Conservation (phyloP, 306 rosid genomes). For the Ormosia semicastrata region DNA sequence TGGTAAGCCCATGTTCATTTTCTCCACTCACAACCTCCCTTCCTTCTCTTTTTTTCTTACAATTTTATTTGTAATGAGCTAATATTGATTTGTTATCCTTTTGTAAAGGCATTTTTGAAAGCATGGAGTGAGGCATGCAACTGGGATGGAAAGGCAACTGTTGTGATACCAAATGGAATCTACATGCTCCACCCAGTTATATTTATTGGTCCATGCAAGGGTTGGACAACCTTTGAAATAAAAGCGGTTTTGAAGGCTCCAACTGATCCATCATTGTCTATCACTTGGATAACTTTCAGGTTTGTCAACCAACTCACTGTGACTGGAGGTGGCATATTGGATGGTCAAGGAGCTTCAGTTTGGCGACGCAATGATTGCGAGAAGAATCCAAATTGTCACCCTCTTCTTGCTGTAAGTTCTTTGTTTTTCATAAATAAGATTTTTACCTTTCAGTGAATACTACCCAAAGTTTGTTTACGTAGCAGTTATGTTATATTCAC, state of each 20-base stretch:
- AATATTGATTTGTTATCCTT: neutral
- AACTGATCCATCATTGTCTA: slow-evolving; percentile 13
- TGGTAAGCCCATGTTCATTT: slow-evolving; percentile 23
- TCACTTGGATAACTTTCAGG: slow-evolving; percentile 54
- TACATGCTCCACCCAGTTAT: slow-evolving; percentile 28
- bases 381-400: slow-evolving; percentile 28
- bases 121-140: slow-evolving; percentile 51
- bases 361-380: slow-evolving; percentile 44
- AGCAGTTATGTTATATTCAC: too few species aligned
- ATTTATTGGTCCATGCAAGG: slow-evolving; percentile 59
- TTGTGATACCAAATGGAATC: slow-evolving; percentile 42
- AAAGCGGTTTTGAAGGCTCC: slow-evolving; percentile 51
- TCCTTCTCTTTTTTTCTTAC: neutral
- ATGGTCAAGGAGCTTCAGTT: slow-evolving; percentile 54
- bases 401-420: slow-evolving; percentile 43
- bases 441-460: neutral
- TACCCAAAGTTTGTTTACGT: too few species aligned
- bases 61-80: neutral
- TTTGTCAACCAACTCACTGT: slow-evolving; percentile 34
- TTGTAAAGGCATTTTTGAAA: slow-evolving; percentile 42
- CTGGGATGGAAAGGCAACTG: slow-evolving; percentile 17
- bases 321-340: slow-evolving; percentile 56
- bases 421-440: neutral
- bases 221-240: slow-evolving; percentile 33
- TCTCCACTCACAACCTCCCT: too few species aligned